Percentiles rank a stretch among this genome's conserved stretches.
These are phyloP conservation scores for Cladorrhinum sp. DNA, from an alignment of 2,329 filamentous ascomycete species.

Conservation along the genomic window DNA sequence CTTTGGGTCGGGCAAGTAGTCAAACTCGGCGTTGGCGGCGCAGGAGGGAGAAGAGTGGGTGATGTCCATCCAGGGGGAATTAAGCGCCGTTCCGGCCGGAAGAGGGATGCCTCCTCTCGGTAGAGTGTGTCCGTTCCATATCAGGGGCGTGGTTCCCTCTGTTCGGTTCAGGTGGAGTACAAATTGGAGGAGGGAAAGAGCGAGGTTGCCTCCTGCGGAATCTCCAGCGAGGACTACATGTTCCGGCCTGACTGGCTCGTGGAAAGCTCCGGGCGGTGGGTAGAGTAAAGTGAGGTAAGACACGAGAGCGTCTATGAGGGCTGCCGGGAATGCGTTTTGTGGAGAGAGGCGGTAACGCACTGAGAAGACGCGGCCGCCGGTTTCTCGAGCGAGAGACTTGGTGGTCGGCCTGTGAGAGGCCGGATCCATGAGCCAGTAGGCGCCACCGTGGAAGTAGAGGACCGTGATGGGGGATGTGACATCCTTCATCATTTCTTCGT, in stretches of 20 bases:
- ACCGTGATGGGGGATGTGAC: constrained; percentile 60
- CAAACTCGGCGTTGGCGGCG: constrained; percentile 50
- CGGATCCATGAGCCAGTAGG: constrained; percentile 70
- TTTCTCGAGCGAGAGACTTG: constrained; percentile 62
- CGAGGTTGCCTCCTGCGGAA: constrained; percentile 71
- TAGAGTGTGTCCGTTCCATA: constrained; percentile 59
- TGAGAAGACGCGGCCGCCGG: constrained; percentile 65
- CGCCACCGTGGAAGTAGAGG: constrained; percentile 74
- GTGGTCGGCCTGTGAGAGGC: constrained; percentile 58
- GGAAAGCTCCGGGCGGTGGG: constrained; percentile 64
- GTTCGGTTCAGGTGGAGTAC: constrained; percentile 58
- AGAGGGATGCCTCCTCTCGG: constrained; percentile 51
- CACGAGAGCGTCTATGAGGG: constrained; percentile 68
- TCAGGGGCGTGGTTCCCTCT: constrained; percentile 41
- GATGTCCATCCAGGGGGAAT: constrained; percentile 71
- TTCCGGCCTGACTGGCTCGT: constrained; percentile 60
- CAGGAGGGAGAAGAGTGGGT: constrained; percentile 60
- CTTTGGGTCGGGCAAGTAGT: constrained; percentile 57
- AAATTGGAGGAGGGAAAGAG: constrained; percentile 63
- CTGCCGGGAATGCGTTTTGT: constrained; percentile 70
- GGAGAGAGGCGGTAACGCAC: constrained; percentile 74
- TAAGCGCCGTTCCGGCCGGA: constrained; percentile 61
- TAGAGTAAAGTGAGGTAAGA: constrained; percentile 72
- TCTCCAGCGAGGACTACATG: constrained; percentile 73
- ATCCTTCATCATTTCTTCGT: constrained; percentile 64